A percentile compares a stretch with the other conserved stretches of the same genome.
Evolutionary conservation across 1,284 basidiomycete genomes (phyloP).

Genomic region (Apiotrichum siamense): DNA sequence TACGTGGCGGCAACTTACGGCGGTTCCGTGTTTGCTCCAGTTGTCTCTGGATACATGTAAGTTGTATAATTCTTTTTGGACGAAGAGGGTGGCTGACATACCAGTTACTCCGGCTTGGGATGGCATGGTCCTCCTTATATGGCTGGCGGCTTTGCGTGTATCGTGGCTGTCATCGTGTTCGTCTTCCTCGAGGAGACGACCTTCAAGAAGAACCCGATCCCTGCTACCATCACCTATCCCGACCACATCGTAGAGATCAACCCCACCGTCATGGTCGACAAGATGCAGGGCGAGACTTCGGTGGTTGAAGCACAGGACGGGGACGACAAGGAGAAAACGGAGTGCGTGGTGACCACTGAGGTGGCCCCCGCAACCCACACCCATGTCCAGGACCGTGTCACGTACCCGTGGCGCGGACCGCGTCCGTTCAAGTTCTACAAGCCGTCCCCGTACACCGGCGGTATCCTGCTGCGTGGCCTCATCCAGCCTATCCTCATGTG

Average conservation of each 20-base stretch:
- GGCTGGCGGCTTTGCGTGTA: conserved; percentile 12
- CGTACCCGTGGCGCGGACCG: conserved; percentile 16
- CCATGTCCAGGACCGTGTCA: conserved; percentile 6
- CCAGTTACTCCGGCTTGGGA: conserved; percentile 17
- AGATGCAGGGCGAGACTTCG: neutral
- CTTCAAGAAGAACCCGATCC: conserved; percentile 10
- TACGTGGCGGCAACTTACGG: conserved; percentile 23
- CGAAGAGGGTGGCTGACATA: too few relatives aligned
- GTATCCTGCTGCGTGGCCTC: conserved; percentile 18
- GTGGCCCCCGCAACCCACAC: neutral
- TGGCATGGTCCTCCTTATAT: conserved; percentile 20
- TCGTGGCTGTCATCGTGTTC: conserved; percentile 23
- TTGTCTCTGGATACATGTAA: conserved; percentile 27
- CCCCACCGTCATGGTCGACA: neutral
- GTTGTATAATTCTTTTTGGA: too few relatives aligned
- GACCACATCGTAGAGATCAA: neutral
- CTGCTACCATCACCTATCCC: neutral
- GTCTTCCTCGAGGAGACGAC: conserved; percentile 30
- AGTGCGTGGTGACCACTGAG: neutral
- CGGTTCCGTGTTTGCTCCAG: conserved; percentile 19
- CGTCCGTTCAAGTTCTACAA: conserved; percentile 1
- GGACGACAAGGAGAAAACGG: neutral
- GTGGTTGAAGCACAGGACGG: neutral
- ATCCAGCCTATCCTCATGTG: conserved; percentile 15
- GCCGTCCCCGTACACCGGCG: conserved; percentile 11